Evolutionary conservation across 805 yeast genomes (phyloP), one percentile per base, ranked within the genome.

Genomic region (Suhomyces faveliae): DNA sequence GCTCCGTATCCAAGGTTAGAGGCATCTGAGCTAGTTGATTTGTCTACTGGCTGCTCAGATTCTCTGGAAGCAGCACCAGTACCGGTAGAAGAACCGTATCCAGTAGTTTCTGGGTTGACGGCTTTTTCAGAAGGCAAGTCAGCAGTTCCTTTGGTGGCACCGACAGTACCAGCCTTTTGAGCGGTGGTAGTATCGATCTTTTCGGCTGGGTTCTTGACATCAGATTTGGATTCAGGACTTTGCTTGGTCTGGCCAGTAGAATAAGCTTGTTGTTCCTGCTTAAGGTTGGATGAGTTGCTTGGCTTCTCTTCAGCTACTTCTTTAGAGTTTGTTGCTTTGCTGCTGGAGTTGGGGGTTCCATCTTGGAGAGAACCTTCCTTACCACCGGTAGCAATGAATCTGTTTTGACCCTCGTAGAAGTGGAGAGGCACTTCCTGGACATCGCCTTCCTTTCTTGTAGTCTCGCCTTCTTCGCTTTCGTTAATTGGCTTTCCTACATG

Each of bases 341-440:
- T n/a, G n/a, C 27, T 12, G 9, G 23, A 4, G 10, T 11, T 12
- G 1, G 47, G 17, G 13, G 17, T 33, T 6, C 47, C 5, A 13
- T 42, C 51, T 10, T 13, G 2, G 25, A 50, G 42, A 3, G 29
- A n/a, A 11, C 59, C 59, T 17, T 35, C 41, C 42, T 51, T 55
- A 21, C 59, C 59, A 4, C 59, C 59, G 12, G 59, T 45, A 2
- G 45, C 22, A 22, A 51, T 43, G 39, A 49, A 54, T 33, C 45
- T 50, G 33, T 45, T 54, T 30, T 54, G 58, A 29, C 49, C 43
- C 20, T 42, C 22, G 33, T 23, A 44, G 4, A 33, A 45, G 10
- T 24, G 20, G 4, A n/a, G 17, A 4, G 59, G 59, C 17, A 56
- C 52, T 15, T 29, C 42, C 29, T 56, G 59, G 17, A 56, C 55